These are phyloP conservation scores for Auricularia cornea DNA, from an alignment of 768 basidiomycete species.

Conservation along the genomic window DNA sequence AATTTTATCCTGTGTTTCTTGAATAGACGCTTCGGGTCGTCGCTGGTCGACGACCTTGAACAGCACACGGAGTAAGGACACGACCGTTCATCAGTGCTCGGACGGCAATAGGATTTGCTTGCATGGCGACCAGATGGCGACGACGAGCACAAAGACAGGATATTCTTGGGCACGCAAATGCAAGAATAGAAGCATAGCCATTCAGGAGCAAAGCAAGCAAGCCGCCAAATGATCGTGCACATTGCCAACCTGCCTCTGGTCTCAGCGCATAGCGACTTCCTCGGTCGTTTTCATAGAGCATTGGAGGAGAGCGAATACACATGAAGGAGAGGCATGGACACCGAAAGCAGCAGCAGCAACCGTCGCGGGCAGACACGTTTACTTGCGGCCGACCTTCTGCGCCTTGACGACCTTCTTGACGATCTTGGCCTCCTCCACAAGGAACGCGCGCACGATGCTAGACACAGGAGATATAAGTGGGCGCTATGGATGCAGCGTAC, in stretches of 20 bases:
- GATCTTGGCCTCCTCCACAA: constrained; percentile 99
- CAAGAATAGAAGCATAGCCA: too few species aligned
- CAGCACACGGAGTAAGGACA: too few species aligned
- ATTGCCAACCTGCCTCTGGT: too few species aligned
- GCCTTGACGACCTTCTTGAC: constrained; percentile 99
- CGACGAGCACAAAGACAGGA: too few species aligned
- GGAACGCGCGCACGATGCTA: constrained; percentile 95
- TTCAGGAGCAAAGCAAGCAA: background rate
- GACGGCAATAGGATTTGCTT: too few species aligned
- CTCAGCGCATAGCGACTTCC: constrained; percentile 1
- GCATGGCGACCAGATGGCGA: too few species aligned
- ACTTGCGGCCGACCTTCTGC: constrained; percentile 37
- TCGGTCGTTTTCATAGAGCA: constrained; percentile 2
- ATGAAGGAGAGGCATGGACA: background rate
- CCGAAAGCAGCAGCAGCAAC: background rate
- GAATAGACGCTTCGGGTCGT: too few species aligned
- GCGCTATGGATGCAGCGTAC: background rate
- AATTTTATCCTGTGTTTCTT: background rate
- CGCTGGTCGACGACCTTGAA: too few species aligned
- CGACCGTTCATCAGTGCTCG: too few species aligned
- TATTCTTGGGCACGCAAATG: too few species aligned
- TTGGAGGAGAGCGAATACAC: background rate
- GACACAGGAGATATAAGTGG: background rate
- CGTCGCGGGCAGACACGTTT: background rate
- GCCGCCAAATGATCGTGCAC: too few species aligned